phyloP scores from a whole-genome alignment of 192 early-diverging fungal species.

The Gamsiella multidivaricata region DNA sequence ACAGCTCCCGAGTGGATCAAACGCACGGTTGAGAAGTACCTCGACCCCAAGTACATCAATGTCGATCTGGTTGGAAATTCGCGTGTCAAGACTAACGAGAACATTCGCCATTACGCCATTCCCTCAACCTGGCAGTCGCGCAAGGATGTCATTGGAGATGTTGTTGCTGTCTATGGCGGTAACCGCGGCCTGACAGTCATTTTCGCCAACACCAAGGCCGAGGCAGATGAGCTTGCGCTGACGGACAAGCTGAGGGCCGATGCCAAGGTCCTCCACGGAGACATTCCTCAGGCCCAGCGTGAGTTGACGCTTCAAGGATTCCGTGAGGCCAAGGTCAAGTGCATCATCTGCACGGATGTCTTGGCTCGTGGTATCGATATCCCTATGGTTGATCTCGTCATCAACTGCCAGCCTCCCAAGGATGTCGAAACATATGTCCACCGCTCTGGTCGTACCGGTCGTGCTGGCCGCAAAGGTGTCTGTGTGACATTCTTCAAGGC shows the following conservation, averaged over 20 bases:
- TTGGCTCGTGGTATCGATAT: conserved; percentile 96
- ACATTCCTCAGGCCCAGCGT: conserved; percentile 82
- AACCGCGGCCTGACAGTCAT: conserved; percentile 85
- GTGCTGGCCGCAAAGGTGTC: conserved; percentile 86
- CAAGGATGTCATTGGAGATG: conserved; percentile 92
- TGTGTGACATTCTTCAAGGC: conserved; percentile 96
- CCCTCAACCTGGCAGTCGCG: conserved; percentile 90
- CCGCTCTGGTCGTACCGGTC: conserved; percentile 94
- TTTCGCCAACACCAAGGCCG: conserved; percentile 95
- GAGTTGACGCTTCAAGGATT: conserved; percentile 87
- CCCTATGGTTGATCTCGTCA: conserved; percentile 95
- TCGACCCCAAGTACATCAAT: conserved; percentile 71
- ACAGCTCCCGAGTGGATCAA: conserved; percentile 86
- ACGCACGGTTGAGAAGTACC: conserved; percentile 70
- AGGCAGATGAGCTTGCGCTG: conserved; percentile 83
- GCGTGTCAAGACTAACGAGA: conserved; percentile 90
- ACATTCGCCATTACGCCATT: conserved; percentile 87
- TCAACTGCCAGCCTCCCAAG: conserved; percentile 95
- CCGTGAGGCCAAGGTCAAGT: conserved; percentile 85
- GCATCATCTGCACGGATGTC: conserved; percentile 94
- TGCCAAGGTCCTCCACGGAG: conserved; percentile 88
- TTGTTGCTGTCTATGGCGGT: conserved; percentile 90
- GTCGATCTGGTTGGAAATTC: conserved; percentile 87
- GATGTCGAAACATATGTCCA: conserved; percentile 97
- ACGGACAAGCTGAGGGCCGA: conserved; percentile 81